Percentiles rank a stretch among this genome's conserved stretches.
Conservation (phyloP, 495 filamentous ascomycete species). For the Annulohypoxylon bovei region DNA sequence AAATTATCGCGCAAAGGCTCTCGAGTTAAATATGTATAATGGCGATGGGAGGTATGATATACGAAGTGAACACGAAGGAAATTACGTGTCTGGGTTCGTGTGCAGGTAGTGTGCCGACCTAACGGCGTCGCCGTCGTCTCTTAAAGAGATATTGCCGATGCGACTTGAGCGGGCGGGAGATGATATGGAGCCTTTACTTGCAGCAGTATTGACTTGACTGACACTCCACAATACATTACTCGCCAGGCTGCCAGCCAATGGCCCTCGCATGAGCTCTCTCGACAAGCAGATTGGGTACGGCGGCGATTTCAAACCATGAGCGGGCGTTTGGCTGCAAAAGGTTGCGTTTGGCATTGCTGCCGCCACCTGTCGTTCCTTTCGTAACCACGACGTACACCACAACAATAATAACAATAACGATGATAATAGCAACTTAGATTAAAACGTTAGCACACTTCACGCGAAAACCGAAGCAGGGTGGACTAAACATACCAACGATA, state of each 20-base stretch:
- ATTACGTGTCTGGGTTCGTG: constrained; percentile 34
- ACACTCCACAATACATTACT: background rate
- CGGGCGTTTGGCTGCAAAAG: constrained; percentile 38
- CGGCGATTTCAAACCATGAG: constrained; percentile 24
- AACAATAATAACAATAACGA: constrained; percentile 62
- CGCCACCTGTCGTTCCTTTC: constrained; percentile 11
- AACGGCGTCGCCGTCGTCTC: background rate
- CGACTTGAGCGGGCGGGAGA: background rate
- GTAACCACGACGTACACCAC: constrained; percentile 57
- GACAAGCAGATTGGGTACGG: constrained; percentile 32
- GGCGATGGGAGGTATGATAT: constrained; percentile 25
- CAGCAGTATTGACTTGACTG: background rate
- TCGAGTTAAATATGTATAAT: constrained; percentile 43
- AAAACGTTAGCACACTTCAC: constrained; percentile 31
- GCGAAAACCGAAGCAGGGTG: background rate
- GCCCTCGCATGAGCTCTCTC: constrained; percentile 37
- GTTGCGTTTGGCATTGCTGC: constrained; percentile 31
- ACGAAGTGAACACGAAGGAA: constrained; percentile 43
- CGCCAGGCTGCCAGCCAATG: constrained; percentile 11
- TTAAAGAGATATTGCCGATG: background rate
- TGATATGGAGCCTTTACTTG: background rate
- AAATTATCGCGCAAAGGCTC: constrained; percentile 31
- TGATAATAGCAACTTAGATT: constrained; percentile 59
- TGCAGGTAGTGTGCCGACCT: background rate
- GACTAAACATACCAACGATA: constrained; percentile 73